Evolutionary conservation across 2,329 filamentous ascomycete species (phyloP), one percentile per base, ranked within the genome.

Genomic region (Verticillium tricorpus): DNA sequence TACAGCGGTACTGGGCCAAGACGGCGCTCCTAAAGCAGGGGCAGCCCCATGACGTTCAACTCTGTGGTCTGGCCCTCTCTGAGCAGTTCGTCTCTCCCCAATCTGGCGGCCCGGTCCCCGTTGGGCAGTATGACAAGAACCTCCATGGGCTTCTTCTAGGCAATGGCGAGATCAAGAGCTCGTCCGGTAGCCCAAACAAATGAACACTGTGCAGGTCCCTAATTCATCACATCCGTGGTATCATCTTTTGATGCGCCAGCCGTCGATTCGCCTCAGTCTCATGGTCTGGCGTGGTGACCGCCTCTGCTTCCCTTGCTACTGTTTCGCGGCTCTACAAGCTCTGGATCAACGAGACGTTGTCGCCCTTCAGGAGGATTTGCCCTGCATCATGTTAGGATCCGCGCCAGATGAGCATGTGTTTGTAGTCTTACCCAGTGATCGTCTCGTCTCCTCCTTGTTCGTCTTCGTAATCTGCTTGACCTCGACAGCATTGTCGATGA

Each of bases 401-500:
- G 31, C 9, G 31, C 40, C 28, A n/a, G 55, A 25, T 56, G 35
- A 15, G 5, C 19, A 22, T 25, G 28, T 14, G 45, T 8, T 4
- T 52, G 28, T 9, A 1, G 17, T 39, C 83, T 65, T 83, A 96
- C 93, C 94, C 59, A 97, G 76, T 54, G 87, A 82, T 76, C 91
- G 88, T 74, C 93, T 85, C 67, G 86, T 88, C 78, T 96, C 93
- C 67, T 89, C 87, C 52, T 82, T 75, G 68, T 91, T 89, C 17
- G 86, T 88, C 82, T 96, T 96, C 65, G 90, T 93, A 61, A 91
- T 82, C 72, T 92, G 85, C 75, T 89, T 91, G 55, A 99, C 93
- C 78, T 98, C 94, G 62, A 97, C 87, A 34, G 95, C 95, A 70
- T 99, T 93, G 72, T 99, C 95, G 67, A 97, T 85, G 45, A 98